Conservation (phyloP, 441 rosid species). For the Populus hybrid region DNA sequence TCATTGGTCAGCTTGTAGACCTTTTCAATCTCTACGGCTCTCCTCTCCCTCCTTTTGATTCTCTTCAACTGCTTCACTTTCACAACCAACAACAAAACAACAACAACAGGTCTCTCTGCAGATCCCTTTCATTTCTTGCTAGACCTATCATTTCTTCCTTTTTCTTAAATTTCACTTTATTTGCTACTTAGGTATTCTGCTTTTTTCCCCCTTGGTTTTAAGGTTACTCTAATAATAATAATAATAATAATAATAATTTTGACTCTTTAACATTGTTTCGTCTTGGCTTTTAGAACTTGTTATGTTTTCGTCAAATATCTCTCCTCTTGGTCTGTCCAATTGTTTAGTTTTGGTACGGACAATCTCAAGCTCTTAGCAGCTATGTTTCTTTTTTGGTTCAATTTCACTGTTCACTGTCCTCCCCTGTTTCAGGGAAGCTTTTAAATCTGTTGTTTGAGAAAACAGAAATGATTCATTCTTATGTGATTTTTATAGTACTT, state of each 20-base stretch:
- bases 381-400: not conserved
- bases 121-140: slow-evolving; percentile 20
- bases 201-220: not conserved
- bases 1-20: slow-evolving; percentile 91
- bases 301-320: not conserved
- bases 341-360: not conserved
- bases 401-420: not conserved
- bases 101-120: slow-evolving; percentile 27
- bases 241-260: not conserved
- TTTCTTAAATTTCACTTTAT: not conserved
- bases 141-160: not conserved
- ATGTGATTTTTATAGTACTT: not conserved
- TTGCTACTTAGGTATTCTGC: not conserved
- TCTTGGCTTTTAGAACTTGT: too few relatives aligned
- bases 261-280: not conserved
- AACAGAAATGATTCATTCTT: not conserved
- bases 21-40: slow-evolving; percentile 69
- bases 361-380: not conserved
- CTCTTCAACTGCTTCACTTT: slow-evolving; percentile 32
- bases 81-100: slow-evolving; percentile 26
- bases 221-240: slow-evolving; percentile 2
- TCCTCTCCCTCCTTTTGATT: slow-evolving; percentile 36
- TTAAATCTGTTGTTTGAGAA: not conserved
- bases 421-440: not conserved
- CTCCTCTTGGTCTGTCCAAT: not conserved